These are phyloP conservation scores for Nicotiana benthamiana DNA, from an alignment of 257 asterid genomes.

Conservation along the genomic window DNA sequence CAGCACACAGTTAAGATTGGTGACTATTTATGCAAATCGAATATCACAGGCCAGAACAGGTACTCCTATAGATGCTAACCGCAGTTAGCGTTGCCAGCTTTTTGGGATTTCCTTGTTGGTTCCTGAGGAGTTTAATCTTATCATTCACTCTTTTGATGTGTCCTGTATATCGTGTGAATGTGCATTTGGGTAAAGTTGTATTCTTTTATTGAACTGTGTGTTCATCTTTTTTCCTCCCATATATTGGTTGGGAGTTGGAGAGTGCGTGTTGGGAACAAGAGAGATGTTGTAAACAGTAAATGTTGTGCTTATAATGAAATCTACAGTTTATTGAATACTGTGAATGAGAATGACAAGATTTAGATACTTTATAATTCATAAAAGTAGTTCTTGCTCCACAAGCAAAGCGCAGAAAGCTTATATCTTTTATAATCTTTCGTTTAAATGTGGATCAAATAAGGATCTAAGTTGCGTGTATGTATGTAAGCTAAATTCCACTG, in stretches of 20 bases:
- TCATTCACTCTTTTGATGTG: neutral
- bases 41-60: constrained; percentile 98
- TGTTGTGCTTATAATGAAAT: constrained; percentile 6
- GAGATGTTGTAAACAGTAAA: constrained; percentile 5
- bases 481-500: no score
- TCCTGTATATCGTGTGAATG: constrained; percentile 14
- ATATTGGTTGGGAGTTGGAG: constrained; percentile 10
- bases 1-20: constrained; percentile 81
- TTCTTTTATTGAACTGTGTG: constrained; percentile 11
- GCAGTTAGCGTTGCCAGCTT: constrained; percentile 24
- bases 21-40: constrained; percentile 91
- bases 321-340: neutral
- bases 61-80: constrained; percentile 56
- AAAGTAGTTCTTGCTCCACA: neutral
- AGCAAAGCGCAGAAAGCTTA: neutral
- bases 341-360: neutral
- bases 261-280: constrained; percentile 5
- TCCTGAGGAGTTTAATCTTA: constrained; percentile 19
- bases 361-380: neutral
- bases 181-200: constrained; percentile 7
- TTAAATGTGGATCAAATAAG: no score
- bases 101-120: constrained; percentile 12
- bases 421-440: neutral
- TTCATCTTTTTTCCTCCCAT: constrained; percentile 5
- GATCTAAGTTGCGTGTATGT: no score